These are phyloP conservation scores for Metschnikowia sp. DNA, from an alignment of 805 yeast genomes.

Conservation along the genomic window DNA sequence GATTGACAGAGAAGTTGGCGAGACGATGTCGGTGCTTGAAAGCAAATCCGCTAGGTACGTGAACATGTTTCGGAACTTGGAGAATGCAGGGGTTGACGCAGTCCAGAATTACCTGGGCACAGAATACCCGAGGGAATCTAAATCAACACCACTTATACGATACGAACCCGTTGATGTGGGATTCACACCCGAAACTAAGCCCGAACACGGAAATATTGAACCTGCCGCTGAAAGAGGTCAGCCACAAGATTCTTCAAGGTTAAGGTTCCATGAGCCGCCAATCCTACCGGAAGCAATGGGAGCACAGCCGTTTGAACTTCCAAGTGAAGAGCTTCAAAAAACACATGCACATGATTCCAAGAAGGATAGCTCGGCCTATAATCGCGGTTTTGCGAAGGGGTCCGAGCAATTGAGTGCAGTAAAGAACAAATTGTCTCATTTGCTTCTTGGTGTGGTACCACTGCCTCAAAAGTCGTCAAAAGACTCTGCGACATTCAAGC, in stretches of 20 bases:
- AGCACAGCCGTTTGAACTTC: conserved; percentile 14
- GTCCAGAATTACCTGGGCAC: conserved; percentile 24
- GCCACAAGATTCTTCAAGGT: background rate
- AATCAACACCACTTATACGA: conserved; percentile 5
- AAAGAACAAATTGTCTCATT: conserved; percentile 12
- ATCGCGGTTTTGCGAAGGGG: conserved; percentile 35
- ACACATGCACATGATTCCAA: background rate
- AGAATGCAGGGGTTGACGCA: conserved; percentile 34
- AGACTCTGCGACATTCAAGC: background rate
- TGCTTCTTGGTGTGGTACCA: conserved; percentile 5
- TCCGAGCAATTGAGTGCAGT: conserved; percentile 25
- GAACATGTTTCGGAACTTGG: conserved; percentile 38
- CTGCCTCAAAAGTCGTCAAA: background rate
- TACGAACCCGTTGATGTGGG: conserved; percentile 10
- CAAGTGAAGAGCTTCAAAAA: conserved; percentile 15
- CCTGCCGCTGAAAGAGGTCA: background rate
- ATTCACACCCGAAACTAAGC: background rate
- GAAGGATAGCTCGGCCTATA: conserved; percentile 27
- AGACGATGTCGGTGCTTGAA: conserved; percentile 49
- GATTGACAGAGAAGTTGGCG: conserved; percentile 37
- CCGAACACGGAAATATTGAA: no score
- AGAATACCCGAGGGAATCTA: background rate
- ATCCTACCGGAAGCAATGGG: background rate
- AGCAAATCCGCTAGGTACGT: conserved; percentile 45
- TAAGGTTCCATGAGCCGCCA: no score